Conservation (phyloP, 495 filamentous ascomycete species). For the Aspergillus egyptiacus region DNA sequence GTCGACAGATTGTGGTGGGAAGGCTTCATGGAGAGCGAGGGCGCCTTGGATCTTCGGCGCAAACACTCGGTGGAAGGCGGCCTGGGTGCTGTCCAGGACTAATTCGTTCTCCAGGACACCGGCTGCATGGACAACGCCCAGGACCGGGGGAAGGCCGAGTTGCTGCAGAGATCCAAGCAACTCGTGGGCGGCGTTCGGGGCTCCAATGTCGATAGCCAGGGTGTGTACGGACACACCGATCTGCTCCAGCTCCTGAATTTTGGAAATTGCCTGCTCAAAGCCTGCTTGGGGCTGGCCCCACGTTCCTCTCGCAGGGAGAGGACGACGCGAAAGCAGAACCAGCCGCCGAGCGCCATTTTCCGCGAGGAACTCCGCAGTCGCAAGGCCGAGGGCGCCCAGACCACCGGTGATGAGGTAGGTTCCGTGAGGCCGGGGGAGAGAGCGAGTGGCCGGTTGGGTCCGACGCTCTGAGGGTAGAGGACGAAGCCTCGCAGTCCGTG, state of each 20-base stretch:
- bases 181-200: slow-evolving; percentile 6
- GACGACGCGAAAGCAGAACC: slow-evolving; percentile 35
- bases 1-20: slow-evolving; percentile 26
- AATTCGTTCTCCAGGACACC: slow-evolving; percentile 39
- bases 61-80: slow-evolving; percentile 31
- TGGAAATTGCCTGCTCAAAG: neutral
- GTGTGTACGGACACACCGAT: slow-evolving; percentile 24
- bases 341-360: slow-evolving; percentile 36
- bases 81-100: slow-evolving; percentile 28
- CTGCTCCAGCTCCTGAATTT: slow-evolving; percentile 17
- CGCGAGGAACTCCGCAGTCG: slow-evolving; percentile 31
- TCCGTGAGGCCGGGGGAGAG: slow-evolving; percentile 28
- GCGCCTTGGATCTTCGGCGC: slow-evolving; percentile 39
- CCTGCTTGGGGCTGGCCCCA: slow-evolving; percentile 13
- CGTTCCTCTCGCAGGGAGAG: slow-evolving; percentile 22
- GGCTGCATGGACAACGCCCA: slow-evolving; percentile 45
- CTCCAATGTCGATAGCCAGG: slow-evolving; percentile 24
- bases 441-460: neutral
- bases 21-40: slow-evolving; percentile 30
- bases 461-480: slow-evolving; percentile 19
- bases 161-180: slow-evolving; percentile 19
- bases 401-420: slow-evolving; percentile 46
- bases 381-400: slow-evolving; percentile 38
- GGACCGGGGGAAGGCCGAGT: slow-evolving; percentile 28
- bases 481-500: slow-evolving; percentile 28